Conservation (phyloP, 805 yeast genomes). For the Saccharomycopsis fodiens region DNA sequence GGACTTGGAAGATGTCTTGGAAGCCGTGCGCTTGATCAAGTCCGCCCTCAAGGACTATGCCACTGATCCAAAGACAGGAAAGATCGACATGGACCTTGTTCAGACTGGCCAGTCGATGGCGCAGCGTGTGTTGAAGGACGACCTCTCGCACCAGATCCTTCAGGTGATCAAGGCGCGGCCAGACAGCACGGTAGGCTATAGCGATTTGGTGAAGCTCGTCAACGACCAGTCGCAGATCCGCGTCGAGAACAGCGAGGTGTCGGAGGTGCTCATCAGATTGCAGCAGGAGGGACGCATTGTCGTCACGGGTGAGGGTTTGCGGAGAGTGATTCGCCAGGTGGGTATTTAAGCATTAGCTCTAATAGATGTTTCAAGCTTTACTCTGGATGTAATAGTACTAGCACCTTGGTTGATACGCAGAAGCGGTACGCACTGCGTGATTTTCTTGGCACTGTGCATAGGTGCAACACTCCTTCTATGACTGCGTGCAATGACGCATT, state of each 20-base stretch:
- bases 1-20: slow-evolving; percentile 74
- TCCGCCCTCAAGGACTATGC: slow-evolving; percentile 97
- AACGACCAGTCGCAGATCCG: slow-evolving; percentile 59
- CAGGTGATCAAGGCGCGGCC: slow-evolving; percentile 42
- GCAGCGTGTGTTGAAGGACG: slow-evolving; percentile 72
- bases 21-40: slow-evolving; percentile 87
- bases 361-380: background rate
- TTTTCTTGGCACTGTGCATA: no score
- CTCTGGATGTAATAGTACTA: background rate
- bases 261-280: slow-evolving; percentile 58
- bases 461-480: no score
- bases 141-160: slow-evolving; percentile 55
- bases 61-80: slow-evolving; percentile 93
- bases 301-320: slow-evolving; percentile 64
- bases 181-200: slow-evolving; percentile 46
- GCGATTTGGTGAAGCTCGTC: slow-evolving; percentile 49
- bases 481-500: no score
- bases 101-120: slow-evolving; percentile 93
- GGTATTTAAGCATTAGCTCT: background rate
- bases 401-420: background rate
- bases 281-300: slow-evolving; percentile 64
- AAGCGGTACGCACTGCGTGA: no score
- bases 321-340: slow-evolving; percentile 32
- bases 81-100: slow-evolving; percentile 94
- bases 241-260: slow-evolving; percentile 64